These are phyloP conservation scores for Eragrostis nindensis DNA, from an alignment of 176 grass and related monocot genomes.

Conservation along the genomic window DNA sequence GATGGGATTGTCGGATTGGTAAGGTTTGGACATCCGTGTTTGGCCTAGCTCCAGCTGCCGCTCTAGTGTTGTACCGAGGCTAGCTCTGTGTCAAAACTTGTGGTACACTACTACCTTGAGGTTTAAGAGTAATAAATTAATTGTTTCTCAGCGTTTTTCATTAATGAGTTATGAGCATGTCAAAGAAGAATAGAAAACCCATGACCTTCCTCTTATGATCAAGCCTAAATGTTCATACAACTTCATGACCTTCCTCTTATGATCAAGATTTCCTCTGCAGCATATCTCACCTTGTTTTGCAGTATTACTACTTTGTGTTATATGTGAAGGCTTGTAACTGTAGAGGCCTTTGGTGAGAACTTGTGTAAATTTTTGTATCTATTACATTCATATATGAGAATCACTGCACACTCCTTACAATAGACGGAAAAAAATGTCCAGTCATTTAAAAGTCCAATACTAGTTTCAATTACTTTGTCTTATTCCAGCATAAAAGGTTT, in stretches of 20 bases:
- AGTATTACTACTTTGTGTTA: neutral
- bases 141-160: neutral
- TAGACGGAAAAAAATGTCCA: neutral
- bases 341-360: neutral
- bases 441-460: neutral
- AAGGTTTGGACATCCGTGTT: neutral
- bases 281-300: conserved; percentile 10
- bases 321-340: neutral
- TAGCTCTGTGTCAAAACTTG: neutral
- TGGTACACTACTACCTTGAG: neutral
- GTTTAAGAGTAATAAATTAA: neutral
- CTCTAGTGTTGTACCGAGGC: neutral
- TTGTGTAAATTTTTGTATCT: neutral
- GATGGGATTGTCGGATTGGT: neutral
- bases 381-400: neutral
- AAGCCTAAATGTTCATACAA: neutral
- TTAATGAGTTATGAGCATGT: neutral
- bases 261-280: neutral
- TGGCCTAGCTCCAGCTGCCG: neutral
- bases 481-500: conserved; percentile 35
- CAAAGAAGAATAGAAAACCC: neutral
- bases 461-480: conserved; percentile 22
- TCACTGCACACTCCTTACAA: neutral
- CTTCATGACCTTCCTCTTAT: neutral
- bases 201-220: neutral